These are phyloP conservation scores for Lasiodiplodia gonubiensis DNA, from an alignment of 2,329 filamentous ascomycete genomes.

Conservation along the genomic window DNA sequence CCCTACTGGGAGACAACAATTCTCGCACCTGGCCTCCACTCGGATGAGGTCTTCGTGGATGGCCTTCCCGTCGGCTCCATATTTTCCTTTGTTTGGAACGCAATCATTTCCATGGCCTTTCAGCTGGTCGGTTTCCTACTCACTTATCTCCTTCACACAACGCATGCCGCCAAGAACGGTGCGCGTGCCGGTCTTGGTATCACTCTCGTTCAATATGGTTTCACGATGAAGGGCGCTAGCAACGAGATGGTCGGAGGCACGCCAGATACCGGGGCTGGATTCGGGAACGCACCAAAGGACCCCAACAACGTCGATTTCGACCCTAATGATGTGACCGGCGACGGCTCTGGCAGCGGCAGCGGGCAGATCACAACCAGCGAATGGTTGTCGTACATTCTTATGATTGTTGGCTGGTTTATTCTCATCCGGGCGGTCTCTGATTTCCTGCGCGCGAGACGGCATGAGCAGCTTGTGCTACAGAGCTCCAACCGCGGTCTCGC, in stretches of 20 bases:
- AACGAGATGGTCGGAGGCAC: conserved; percentile 46
- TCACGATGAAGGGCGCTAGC: conserved; percentile 78
- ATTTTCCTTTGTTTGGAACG: conserved; percentile 89
- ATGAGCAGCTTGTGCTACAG: conserved; percentile 91
- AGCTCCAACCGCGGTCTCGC: conserved; percentile 88
- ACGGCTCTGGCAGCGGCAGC: conserved; percentile 45
- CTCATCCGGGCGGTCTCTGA: conserved; percentile 92
- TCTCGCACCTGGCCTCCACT: conserved; percentile 86
- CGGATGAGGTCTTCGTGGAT: conserved; percentile 95
- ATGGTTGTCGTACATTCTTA: conserved; percentile 89
- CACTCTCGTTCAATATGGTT: conserved; percentile 94
- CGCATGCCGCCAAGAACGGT: conserved; percentile 96
- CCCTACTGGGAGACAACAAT: conserved; percentile 99
- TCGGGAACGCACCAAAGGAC: conserved; percentile 73
- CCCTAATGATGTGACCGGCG: conserved; percentile 67
- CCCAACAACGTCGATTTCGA: conserved; percentile 92
- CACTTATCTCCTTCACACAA: conserved; percentile 96
- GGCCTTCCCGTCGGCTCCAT: conserved; percentile 89
- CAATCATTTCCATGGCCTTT: conserved; percentile 97
- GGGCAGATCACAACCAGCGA: conserved; percentile 71
- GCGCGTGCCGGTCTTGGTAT: conserved; percentile 93
- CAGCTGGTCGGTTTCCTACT: conserved; percentile 96
- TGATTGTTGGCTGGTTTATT: conserved; percentile 99
- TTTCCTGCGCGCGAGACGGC: conserved; percentile 83
- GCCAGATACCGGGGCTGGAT: conserved; percentile 52